phyloP scores from a whole-genome alignment of 2,329 filamentous ascomycete genomes.

The Apiospora aurea region DNA sequence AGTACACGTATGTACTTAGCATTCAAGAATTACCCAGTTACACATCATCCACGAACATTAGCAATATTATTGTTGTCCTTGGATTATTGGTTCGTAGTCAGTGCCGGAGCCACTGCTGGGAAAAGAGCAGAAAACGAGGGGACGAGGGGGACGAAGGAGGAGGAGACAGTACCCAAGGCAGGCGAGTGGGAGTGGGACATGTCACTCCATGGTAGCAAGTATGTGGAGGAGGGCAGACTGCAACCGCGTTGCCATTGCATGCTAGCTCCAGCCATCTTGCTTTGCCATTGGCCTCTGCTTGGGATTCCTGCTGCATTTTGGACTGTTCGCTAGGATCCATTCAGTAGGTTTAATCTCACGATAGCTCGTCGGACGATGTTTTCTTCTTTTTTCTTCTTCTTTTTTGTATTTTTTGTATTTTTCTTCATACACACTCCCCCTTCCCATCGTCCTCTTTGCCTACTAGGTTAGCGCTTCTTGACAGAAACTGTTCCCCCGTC shows the following conservation, averaged over 20 bases:
- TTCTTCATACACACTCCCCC: neutral
- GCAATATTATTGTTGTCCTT: neutral
- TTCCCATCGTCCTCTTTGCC: neutral
- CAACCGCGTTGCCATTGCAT: neutral
- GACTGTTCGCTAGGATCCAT: constrained; percentile 7
- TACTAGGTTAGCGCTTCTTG: neutral
- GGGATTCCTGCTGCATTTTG: constrained; percentile 5
- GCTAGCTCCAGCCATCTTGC: constrained; percentile 3
- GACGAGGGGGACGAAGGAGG: neutral
- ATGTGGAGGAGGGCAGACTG: neutral
- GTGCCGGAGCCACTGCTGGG: neutral
- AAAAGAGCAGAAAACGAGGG: neutral
- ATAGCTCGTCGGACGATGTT: constrained; percentile 5
- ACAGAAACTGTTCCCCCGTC: neutral
- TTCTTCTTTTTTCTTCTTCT: neutral
- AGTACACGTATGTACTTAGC: neutral
- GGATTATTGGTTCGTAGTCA: neutral
- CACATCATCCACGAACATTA: neutral
- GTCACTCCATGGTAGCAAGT: neutral
- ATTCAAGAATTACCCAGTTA: neutral
- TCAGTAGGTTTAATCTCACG: constrained; percentile 7
- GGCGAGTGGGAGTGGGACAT: neutral
- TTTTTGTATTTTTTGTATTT: neutral
- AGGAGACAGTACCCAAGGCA: neutral
- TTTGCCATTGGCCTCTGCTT: neutral